Percentiles rank a stretch among this genome's conserved stretches.
These are phyloP conservation scores for Sporothrix pseudoabietina DNA, from an alignment of 2,329 filamentous ascomycete species.

Conservation along the genomic window DNA sequence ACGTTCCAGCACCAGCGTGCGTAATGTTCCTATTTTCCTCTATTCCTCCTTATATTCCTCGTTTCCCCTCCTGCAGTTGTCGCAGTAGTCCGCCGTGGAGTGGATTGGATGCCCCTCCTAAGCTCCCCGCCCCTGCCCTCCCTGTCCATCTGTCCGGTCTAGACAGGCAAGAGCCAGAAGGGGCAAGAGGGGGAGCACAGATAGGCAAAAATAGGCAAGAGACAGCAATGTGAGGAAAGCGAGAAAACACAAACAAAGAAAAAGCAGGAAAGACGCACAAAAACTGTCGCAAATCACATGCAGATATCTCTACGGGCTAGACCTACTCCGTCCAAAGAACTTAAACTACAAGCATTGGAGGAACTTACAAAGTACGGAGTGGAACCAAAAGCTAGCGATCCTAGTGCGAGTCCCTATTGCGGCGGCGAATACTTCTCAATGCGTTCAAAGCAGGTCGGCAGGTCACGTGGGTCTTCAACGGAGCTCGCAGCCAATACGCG, in stretches of 20 bases:
- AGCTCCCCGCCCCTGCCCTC: neutral
- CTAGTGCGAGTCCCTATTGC: neutral
- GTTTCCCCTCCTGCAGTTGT: neutral
- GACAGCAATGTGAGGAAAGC: no score
- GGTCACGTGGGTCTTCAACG: conserved; percentile 1
- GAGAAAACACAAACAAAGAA: neutral
- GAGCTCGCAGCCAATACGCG: neutral
- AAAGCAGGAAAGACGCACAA: neutral
- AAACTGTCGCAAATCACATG: neutral
- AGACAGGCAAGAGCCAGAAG: neutral
- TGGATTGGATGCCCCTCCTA: neutral
- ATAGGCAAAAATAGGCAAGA: no score
- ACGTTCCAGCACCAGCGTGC: neutral
- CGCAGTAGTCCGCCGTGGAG: neutral
- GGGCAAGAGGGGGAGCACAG: neutral
- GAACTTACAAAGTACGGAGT: neutral
- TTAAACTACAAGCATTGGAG: neutral
- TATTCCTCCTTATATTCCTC: neutral
- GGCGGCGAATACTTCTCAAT: neutral
- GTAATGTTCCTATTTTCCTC: neutral
- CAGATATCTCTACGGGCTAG: conserved; percentile 14
- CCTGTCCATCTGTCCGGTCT: neutral
- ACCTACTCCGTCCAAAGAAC: conserved; percentile 2
- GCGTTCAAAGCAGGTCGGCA: neutral
- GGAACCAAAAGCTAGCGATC: neutral